Base-by-base conservation (phyloP, 228 moss, liverwort and hornwort species). In the Sphagnum fallax region DNA sequence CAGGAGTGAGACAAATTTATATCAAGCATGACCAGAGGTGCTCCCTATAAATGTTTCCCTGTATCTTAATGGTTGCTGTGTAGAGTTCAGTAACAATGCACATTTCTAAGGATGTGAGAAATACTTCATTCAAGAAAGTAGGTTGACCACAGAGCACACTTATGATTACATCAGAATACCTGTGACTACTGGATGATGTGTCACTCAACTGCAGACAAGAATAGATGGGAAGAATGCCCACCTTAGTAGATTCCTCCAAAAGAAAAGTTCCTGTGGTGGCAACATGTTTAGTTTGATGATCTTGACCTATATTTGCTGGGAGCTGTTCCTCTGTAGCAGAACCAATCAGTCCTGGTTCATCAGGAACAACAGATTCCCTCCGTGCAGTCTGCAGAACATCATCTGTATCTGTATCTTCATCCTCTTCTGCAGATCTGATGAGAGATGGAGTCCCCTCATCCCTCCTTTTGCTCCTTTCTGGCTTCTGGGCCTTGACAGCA, bases 261-360 rank as follows among this genome's bases (percentile, higher is more conserved):
- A 73, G 12, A 49, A 72, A 61, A 52, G 71, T 61, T 52, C 64
- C 6, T 65, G 57, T 76, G 53, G 57, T 51, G 49, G 49, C 67
- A 57, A 64, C 62, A 52, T 68, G 78, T 62, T 65, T 75, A 63
- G 72, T 66, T 53, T 72, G 65, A 76, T 73, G 70, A 68, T 69
- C 87, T 75, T 75, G 64, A 49, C 73, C 68, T 49, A 51, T 14
- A 71, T 76, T 16, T 60, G 67, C 73, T 63, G 95, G 90, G 61
- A 90, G 81, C 68, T 89, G 92, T 83, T 95, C 96, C 85, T 96
- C 96, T 74, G 96, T 89, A 65, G 91, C 92, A 51, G 87, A 83
- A 47, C 81, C 80, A 62, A 72, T 76, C 82, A 88, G 71, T 75
- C 70, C 63, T 65, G 86, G 86, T 49, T 81, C 80, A 47, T 73